Base-by-base conservation (phyloP, 768 basidiomycete species). In the Myochromella boudieri region DNA sequence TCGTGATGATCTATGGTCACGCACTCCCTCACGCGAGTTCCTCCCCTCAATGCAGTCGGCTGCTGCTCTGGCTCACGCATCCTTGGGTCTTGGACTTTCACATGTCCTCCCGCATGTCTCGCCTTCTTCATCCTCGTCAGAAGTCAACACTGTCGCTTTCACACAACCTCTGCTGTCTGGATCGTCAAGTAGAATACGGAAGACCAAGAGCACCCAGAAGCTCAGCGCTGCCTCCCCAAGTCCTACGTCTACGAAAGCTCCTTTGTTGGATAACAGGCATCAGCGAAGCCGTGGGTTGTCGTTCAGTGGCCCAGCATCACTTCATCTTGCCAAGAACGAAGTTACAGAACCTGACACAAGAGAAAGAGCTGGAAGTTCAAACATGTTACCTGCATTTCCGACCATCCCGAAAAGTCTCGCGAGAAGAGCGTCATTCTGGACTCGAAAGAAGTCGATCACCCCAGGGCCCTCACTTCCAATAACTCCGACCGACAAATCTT, bases 371-470 rank as follows among this genome's bases (percentile, higher is more conserved):
- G 54, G 50, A 50, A 62, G 52, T 31, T 26, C 54, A 12, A 31
- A 37, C 32, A 44, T 21, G 18, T 44, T 47, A 22, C 51, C 42
- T 21, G 27, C 49, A 18, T 27, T 60, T 29, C 47, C 65, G 42
- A n/a, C 60, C 5, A 51, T 65, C 15, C 61, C 72, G 6, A 77
- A 73, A 31, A 56, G 70, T 3, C 52, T 84, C 25, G 64, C 74
- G 9, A 78, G 84, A 41, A 81, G 80, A 60, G 57, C 80, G 8
- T 88, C 87, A 5, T 87, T 87, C 56, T 88, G 85, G 85, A 69
- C 67, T 37, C 76, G 78, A 48, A 82, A 72, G 64, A 72, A 78
- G 48, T 50, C 62, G 12, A 53, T 61, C 18, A 59, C 62, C 6
- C 54, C 56, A 24, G 50, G 50, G 44, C 21, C 21, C 31, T 37